phyloP scores from a whole-genome alignment of 2,329 filamentous ascomycete genomes.

The Beauveria scarabaeidicola region DNA sequence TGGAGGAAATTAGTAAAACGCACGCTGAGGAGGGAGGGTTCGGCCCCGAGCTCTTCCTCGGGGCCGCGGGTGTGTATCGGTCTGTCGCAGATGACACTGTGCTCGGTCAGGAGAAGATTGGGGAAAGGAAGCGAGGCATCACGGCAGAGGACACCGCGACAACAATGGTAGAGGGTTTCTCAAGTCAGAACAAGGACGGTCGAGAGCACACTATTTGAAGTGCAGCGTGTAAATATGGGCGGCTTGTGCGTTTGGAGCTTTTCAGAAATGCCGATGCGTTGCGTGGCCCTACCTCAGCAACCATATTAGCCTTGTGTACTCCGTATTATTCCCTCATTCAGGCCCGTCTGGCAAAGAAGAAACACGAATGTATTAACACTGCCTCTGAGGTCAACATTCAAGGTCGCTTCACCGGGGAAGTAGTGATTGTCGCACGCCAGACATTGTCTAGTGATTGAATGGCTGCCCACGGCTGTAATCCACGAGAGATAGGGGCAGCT shows the following conservation, averaged over 20 bases:
- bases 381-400: neutral
- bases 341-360: neutral
- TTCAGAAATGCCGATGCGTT: neutral
- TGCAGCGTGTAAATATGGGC: neutral
- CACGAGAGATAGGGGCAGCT: neutral
- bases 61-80: slow-evolving; percentile 53
- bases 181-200: slow-evolving; percentile 30
- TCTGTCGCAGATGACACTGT: slow-evolving; percentile 53
- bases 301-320: neutral
- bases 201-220: neutral
- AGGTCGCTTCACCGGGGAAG: neutral
- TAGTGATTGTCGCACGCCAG: neutral
- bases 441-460: neutral
- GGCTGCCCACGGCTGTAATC: neutral
- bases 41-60: slow-evolving; percentile 43
- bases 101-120: slow-evolving; percentile 50
- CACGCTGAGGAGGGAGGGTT: slow-evolving; percentile 59
- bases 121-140: slow-evolving; percentile 45
- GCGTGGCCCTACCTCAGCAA: neutral
- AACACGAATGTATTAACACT: neutral
- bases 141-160: slow-evolving; percentile 50
- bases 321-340: neutral
- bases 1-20: slow-evolving; percentile 65
- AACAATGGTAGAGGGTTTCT: slow-evolving; percentile 37
- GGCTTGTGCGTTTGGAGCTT: neutral